phyloP scores from a whole-genome alignment of 768 basidiomycete genomes.

The Nidularia sp. region DNA sequence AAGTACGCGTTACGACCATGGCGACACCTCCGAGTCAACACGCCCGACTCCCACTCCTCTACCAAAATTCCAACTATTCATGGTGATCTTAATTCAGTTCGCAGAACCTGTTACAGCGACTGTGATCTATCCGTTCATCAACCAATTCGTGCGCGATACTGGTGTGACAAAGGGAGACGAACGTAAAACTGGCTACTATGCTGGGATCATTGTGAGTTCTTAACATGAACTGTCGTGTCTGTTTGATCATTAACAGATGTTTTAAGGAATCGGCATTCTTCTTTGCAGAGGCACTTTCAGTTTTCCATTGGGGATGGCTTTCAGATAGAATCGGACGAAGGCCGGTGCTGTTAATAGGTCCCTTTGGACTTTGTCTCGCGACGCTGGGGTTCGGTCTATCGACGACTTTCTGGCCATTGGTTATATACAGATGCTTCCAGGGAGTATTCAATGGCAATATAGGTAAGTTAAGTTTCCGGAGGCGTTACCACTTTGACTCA shows the following conservation, averaged over 20 bases:
- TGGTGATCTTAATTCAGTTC: slow-evolving; percentile 35
- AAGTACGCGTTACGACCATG: too few relatives aligned
- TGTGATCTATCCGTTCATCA: slow-evolving; percentile 46
- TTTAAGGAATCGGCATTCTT: slow-evolving; percentile 40
- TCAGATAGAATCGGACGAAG: slow-evolving; percentile 39
- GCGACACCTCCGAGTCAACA: too few relatives aligned
- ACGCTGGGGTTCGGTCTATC: slow-evolving; percentile 40
- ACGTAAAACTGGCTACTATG: slow-evolving; percentile 42
- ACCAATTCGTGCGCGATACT: slow-evolving; percentile 38
- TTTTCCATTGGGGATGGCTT: slow-evolving; percentile 40
- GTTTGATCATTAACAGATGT: not conserved
- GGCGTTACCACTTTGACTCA: not conserved
- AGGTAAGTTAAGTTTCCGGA: slow-evolving; percentile 7
- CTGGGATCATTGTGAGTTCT: slow-evolving; percentile 37
- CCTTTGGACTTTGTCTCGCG: slow-evolving; percentile 31
- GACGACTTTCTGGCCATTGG: slow-evolving; percentile 28
- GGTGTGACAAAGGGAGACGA: slow-evolving; percentile 41
- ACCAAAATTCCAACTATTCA: slow-evolving; percentile 33
- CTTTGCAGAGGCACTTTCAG: slow-evolving; percentile 35
- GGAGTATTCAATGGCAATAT: slow-evolving; percentile 38
- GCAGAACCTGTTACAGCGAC: slow-evolving; percentile 39
- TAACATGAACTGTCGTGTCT: not conserved
- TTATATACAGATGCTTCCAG: slow-evolving; percentile 22
- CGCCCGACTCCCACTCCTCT: slow-evolving; percentile 21
- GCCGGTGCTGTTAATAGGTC: slow-evolving; percentile 38